A percentile compares a stretch with the other conserved stretches of the same genome.
These are phyloP conservation scores for Sugiyamaella novakii DNA, from an alignment of 1,139 yeast species.

Conservation along the genomic window DNA sequence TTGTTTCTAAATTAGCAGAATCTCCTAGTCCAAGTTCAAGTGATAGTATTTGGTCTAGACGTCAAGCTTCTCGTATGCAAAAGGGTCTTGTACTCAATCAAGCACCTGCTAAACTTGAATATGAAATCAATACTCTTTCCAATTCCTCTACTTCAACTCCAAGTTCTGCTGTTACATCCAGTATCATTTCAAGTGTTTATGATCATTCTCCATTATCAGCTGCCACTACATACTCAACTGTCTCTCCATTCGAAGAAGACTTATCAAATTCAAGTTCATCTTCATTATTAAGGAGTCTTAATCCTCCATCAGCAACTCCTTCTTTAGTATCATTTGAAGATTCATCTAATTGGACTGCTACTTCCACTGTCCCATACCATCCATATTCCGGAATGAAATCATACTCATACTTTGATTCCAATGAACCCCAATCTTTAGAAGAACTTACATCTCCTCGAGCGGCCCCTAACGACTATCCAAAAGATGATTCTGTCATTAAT, in stretches of 20 bases:
- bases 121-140: slow-evolving; percentile 1
- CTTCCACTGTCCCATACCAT: slow-evolving; percentile 1
- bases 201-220: slow-evolving; percentile 11
- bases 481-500: slow-evolving; percentile 11
- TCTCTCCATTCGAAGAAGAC: slow-evolving; percentile 25
- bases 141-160: slow-evolving; percentile 6
- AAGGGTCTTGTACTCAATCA: slow-evolving; percentile 21
- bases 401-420: slow-evolving; percentile 23
- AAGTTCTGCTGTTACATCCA: slow-evolving; percentile 13
- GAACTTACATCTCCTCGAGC: slow-evolving; percentile 22
- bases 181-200: slow-evolving; percentile 8
- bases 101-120: slow-evolving; percentile 20
- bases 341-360: not conserved
- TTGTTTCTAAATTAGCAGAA: slow-evolving; percentile 21
- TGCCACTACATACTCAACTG: slow-evolving; percentile 5
- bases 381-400: slow-evolving; percentile 19
- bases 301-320: slow-evolving; percentile 19
- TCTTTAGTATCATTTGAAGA: slow-evolving; percentile 20
- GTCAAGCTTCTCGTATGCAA: slow-evolving; percentile 31
- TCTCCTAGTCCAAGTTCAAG: slow-evolving; percentile 18
- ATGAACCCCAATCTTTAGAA: slow-evolving; percentile 11
- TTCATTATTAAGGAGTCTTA: slow-evolving; percentile 6
- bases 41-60: slow-evolving; percentile 29
- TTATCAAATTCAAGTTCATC: slow-evolving; percentile 8
- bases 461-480: slow-evolving; percentile 17